phyloP scores from a whole-genome alignment of 2,329 filamentous ascomycete species.

The Talaromyces albobiverticillius region DNA sequence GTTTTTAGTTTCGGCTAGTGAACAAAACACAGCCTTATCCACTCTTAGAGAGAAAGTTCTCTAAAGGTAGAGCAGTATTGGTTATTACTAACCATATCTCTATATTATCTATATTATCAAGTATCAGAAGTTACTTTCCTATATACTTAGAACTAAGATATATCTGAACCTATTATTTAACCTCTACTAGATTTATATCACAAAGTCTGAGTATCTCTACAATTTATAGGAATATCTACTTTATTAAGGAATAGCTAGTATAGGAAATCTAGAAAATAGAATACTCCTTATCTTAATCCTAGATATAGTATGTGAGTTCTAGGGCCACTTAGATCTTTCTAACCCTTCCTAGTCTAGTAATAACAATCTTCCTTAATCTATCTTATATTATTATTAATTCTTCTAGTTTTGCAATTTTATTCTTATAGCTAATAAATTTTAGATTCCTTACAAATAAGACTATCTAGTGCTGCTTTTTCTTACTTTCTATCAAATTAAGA shows the following conservation, averaged over 20 bases:
- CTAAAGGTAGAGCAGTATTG: conserved; percentile 9
- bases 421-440: conserved; percentile 13
- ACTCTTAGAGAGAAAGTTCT: conserved; percentile 18
- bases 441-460: conserved; percentile 15
- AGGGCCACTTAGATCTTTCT: conserved; percentile 20
- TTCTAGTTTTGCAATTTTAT: conserved; percentile 14
- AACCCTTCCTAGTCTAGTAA: conserved; percentile 19
- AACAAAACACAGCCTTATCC: conserved; percentile 25
- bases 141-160: conserved; percentile 15
- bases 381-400: background rate
- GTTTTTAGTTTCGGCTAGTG: conserved; percentile 24
- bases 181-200: conserved; percentile 15
- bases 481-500: background rate
- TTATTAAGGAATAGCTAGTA: background rate
- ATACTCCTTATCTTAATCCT: conserved; percentile 6
- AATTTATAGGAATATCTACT: conserved; percentile 16
- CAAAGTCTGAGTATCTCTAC: background rate
- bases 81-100: conserved; percentile 17
- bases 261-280: conserved; percentile 13
- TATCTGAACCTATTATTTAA: conserved; percentile 8
- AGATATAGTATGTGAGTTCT: conserved; percentile 14
- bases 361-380: conserved; percentile 4
- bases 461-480: background rate
- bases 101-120: conserved; percentile 24
- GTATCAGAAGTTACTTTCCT: conserved; percentile 23